phyloP scores from a whole-genome alignment of 371 early-diverging fungal genomes.

The Mortierella sp. region DNA sequence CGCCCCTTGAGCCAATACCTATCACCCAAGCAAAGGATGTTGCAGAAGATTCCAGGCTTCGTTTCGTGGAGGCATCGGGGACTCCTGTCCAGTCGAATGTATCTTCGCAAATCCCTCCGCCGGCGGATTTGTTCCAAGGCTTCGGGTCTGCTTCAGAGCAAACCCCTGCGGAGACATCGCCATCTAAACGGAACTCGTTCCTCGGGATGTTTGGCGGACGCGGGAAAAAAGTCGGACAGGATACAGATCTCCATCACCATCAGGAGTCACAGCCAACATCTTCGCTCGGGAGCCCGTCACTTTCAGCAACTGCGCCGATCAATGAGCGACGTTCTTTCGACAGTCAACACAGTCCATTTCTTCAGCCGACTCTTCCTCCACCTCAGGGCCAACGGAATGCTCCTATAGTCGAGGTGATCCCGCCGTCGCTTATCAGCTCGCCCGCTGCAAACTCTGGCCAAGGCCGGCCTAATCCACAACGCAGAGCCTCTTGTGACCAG shows the following conservation, averaged over 20 bases:
- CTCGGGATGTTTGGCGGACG: conserved; percentile 40
- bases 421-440: background rate
- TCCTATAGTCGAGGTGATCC: conserved; percentile 3
- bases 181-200: conserved; percentile 37
- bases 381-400: conserved; percentile 9
- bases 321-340: conserved; percentile 35
- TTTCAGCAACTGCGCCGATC: conserved; percentile 9
- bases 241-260: conserved; percentile 21
- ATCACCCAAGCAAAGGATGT: conserved; percentile 8
- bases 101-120: background rate
- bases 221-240: conserved; percentile 40
- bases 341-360: conserved; percentile 25
- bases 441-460: background rate
- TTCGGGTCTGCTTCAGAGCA: background rate
- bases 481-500: conserved; percentile 20
- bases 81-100: background rate
- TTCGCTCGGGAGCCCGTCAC: conserved; percentile 22
- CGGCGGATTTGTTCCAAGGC: background rate
- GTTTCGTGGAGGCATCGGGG: conserved; percentile 7
- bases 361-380: background rate
- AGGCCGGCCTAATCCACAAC: background rate
- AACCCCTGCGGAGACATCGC: conserved; percentile 7
- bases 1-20: conserved; percentile 18
- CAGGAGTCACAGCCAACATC: conserved; percentile 26
- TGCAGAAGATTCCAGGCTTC: conserved; percentile 21